These are phyloP conservation scores for Aegilops bicornis DNA, from an alignment of 176 grass and related monocot genomes.

Conservation along the genomic window DNA sequence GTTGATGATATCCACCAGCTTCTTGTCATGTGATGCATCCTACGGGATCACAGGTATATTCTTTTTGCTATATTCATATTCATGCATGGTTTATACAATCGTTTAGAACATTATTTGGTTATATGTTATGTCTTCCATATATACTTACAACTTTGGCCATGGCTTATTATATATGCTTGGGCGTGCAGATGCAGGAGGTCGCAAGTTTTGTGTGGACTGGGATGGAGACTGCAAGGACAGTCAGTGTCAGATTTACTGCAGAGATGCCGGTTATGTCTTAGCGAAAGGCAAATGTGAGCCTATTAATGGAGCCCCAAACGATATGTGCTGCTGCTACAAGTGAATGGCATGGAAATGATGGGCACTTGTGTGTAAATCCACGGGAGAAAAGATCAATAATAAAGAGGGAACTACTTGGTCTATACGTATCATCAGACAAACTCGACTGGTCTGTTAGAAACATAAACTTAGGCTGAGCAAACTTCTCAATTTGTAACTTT, in stretches of 20 bases:
- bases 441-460: no score
- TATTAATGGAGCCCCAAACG: not conserved
- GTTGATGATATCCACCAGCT: not conserved
- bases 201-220: not conserved
- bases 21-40: not conserved
- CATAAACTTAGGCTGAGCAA: no score
- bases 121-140: not conserved
- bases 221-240: not conserved
- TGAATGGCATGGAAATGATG: no score
- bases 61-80: not conserved
- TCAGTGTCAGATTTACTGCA: not conserved
- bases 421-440: no score
- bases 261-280: not conserved
- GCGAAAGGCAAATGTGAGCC: not conserved
- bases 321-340: not conserved
- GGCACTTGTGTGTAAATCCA: no score
- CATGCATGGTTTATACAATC: not conserved
- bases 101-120: not conserved
- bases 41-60: not conserved
- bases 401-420: no score
- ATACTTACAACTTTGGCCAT: not conserved
- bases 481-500: no score
- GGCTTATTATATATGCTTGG: not conserved
- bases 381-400: no score
- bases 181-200: not conserved